Conservation (phyloP, 495 filamentous ascomycete species). For the Clavariopsis aquatica region DNA sequence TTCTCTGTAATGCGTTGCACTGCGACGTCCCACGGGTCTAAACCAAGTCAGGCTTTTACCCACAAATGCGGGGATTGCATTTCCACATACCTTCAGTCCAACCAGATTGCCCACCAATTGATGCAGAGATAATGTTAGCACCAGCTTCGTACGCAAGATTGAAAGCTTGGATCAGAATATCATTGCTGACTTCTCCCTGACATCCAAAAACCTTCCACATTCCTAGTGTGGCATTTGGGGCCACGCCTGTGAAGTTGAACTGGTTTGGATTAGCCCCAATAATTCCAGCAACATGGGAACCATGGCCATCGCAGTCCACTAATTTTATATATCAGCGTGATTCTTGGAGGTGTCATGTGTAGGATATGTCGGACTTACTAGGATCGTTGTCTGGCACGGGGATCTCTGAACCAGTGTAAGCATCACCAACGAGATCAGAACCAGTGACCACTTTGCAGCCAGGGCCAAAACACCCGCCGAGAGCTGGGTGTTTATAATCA, state of each 20-base stretch:
- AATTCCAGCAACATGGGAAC: slow-evolving; percentile 9
- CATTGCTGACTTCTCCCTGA: neutral
- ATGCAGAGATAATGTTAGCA: slow-evolving; percentile 1
- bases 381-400: slow-evolving; percentile 6
- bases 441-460: slow-evolving; percentile 7
- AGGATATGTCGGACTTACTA: no score
- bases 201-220: slow-evolving; percentile 7
- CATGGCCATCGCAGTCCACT: slow-evolving; percentile 3
- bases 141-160: slow-evolving; percentile 9
- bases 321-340: no score
- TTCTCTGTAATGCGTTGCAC: slow-evolving; percentile 5
- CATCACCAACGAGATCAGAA: slow-evolving; percentile 8
- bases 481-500: slow-evolving; percentile 15
- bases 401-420: neutral
- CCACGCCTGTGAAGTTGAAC: slow-evolving; percentile 15
- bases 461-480: slow-evolving; percentile 16
- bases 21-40: slow-evolving; percentile 1
- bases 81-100: slow-evolving; percentile 6
- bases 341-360: no score
- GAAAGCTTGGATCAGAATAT: slow-evolving; percentile 8
- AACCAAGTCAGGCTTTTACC: neutral
- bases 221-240: slow-evolving; percentile 3
- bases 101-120: slow-evolving; percentile 8
- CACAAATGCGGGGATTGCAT: neutral
- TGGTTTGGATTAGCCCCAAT: slow-evolving; percentile 9